Percentiles rank a stretch among this genome's conserved stretches.
phyloP scores from a whole-genome alignment of 2,329 filamentous ascomycete species.

The Calonectria pseudoreteaudii region DNA sequence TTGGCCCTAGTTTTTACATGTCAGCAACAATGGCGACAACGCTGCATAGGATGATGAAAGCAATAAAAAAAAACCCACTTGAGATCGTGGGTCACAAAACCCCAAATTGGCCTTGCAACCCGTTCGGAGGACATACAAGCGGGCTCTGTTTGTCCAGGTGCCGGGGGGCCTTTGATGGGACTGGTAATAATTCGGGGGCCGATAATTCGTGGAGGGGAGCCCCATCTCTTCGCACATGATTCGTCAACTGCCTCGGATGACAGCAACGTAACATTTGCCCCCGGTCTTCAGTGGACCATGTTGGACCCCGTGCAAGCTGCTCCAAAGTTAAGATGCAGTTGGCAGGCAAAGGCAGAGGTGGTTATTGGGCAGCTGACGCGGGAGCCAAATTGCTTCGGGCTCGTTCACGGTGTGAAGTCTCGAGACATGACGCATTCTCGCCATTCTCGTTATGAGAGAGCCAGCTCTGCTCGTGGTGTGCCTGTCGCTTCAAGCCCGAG shows the following conservation, averaged over 20 bases:
- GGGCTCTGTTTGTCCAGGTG: slow-evolving; percentile 1
- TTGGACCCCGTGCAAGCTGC: neutral
- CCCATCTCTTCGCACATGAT: slow-evolving; percentile 14
- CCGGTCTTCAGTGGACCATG: slow-evolving; percentile 9
- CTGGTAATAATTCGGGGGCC: slow-evolving; percentile 4
- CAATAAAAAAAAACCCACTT: neutral
- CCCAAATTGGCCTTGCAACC: slow-evolving; percentile 1
- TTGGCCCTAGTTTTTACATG: neutral
- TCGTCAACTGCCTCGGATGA: slow-evolving; percentile 20
- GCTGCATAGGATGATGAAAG: slow-evolving; percentile 16
- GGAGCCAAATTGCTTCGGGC: neutral
- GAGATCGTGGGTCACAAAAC: slow-evolving; percentile 10
- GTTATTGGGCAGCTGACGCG: neutral
- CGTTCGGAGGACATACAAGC: neutral
- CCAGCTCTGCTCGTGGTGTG: neutral
- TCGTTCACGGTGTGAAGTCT: neutral
- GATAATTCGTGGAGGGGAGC: slow-evolving; percentile 18
- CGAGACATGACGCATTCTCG: neutral
- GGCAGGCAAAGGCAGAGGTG: neutral
- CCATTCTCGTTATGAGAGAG: neutral
- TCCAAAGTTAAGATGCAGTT: neutral
- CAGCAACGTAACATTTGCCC: slow-evolving; percentile 29
- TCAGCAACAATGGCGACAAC: slow-evolving; percentile 15
- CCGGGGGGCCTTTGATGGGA: slow-evolving; percentile 3
- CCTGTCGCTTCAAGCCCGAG: neutral